Evolutionary conservation across 2,329 filamentous ascomycete species (phyloP).

Genomic region (Trichoderma sp.): DNA sequence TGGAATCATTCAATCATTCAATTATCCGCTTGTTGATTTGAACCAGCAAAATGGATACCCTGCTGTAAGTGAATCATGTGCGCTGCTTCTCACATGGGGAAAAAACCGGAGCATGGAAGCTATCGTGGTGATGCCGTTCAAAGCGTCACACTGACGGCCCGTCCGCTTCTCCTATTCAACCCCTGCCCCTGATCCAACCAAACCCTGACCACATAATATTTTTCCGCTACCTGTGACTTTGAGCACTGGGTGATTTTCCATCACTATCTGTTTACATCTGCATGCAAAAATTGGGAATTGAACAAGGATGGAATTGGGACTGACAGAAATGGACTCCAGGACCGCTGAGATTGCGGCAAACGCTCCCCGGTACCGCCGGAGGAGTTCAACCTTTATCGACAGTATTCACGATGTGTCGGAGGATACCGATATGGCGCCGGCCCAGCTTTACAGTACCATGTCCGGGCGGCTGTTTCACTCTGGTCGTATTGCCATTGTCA

Average conservation of each 20-base stretch:
- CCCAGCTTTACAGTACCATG: slow-evolving; percentile 97
- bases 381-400: slow-evolving; percentile 95
- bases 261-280: not conserved
- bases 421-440: slow-evolving; percentile 81
- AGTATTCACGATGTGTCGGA: slow-evolving; percentile 92
- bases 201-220: not conserved
- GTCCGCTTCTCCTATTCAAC: not conserved
- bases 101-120: not conserved
- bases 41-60: slow-evolving; percentile 32
- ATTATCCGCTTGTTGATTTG: not conserved
- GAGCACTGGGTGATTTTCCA: not conserved
- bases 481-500: slow-evolving; percentile 94
- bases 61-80: slow-evolving; percentile 31
- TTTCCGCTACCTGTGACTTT: not conserved
- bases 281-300: not conserved
- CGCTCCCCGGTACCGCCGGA: slow-evolving; percentile 84
- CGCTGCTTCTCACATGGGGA: not conserved
- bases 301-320: not conserved
- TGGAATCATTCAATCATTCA: not conserved
- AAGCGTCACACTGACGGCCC: not conserved
- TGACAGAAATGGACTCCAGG: slow-evolving; percentile 46
- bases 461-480: slow-evolving; percentile 96
- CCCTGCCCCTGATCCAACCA: not conserved
- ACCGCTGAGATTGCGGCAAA: slow-evolving; percentile 92
- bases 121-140: not conserved